Evolutionary conservation across 805 yeast species (phyloP), one percentile per base, ranked within the genome.

Genomic region (Phaffomyces opuntiae): DNA sequence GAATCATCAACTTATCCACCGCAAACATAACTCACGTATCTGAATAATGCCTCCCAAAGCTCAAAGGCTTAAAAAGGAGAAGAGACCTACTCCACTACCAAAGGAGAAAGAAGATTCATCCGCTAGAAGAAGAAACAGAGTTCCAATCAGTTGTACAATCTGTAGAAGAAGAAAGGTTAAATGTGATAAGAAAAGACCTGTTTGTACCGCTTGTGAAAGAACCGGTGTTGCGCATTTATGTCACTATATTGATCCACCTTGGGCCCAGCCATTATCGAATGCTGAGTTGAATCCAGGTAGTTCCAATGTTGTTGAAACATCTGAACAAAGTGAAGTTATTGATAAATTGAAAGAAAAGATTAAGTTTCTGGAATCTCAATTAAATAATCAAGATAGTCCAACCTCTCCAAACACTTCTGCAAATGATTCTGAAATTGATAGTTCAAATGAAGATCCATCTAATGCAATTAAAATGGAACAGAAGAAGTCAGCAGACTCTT

Each of bases 151-250:
- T 48, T 70, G 75, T 49, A 68, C 74, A 0, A 69, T 68, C 38
- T 75, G 81, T 54, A 66, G 77, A 47, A 65, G 70, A 53, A 60
- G 77, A 45, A 75, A 75, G 51, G 77, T 75, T 14, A 74, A 72
- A 40, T 72, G 77, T 61, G 75, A 70, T 52, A 68, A 71, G 49
- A 67, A 68, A 39, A 70, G 77, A 51, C 83, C 83, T 1, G 77
- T 75, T 42, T 77, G 83, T 59, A 66, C 74, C 9, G 77, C 75
- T 46, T 77, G 83, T 64, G 68, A 70, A 33, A 74, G 74, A 53
- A 77, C 78, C 14, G 81, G 81, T 3, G 81, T 77, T 14, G 74
- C 74, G 8, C 81, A 77, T 55, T 60, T 77, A 17, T 77, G 83
- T 48, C 77, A 75, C 43, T 77, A 76, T 51, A 66, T 77, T 52